These are phyloP conservation scores for Aspergillus campestris DNA, from an alignment of 495 filamentous ascomycete species.

Conservation along the genomic window DNA sequence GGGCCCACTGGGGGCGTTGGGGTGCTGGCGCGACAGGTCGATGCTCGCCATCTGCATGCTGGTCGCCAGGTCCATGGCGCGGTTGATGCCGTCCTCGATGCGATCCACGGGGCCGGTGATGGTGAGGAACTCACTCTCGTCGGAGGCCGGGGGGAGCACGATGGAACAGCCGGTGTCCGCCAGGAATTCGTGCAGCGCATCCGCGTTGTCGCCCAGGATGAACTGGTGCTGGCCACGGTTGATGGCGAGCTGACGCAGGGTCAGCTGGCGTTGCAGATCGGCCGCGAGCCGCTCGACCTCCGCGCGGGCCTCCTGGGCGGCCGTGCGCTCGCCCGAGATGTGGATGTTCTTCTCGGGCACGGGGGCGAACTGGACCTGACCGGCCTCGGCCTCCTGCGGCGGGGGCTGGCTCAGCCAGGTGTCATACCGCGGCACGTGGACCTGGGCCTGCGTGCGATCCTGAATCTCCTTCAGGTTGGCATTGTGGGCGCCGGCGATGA, in stretches of 20 bases:
- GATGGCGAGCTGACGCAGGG: constrained; percentile 63
- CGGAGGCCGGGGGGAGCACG: constrained; percentile 60
- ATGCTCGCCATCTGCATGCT: constrained; percentile 71
- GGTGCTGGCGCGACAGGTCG: constrained; percentile 69
- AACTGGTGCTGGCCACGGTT: constrained; percentile 80
- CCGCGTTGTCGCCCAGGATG: constrained; percentile 73
- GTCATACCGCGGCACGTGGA: constrained; percentile 74
- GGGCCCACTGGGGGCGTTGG: constrained; percentile 60
- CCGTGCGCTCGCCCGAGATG: constrained; percentile 76
- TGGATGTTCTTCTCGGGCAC: constrained; percentile 63
- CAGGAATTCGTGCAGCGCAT: constrained; percentile 75
- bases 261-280: constrained; percentile 60
- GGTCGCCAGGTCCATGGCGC: constrained; percentile 71
- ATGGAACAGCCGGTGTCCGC: constrained; percentile 85
- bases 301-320: constrained; percentile 68
- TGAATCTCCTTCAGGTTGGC: constrained; percentile 58
- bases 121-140: constrained; percentile 71
- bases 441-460: constrained; percentile 57
- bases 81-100: constrained; percentile 64
- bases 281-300: constrained; percentile 70
- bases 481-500: constrained; percentile 80
- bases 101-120: constrained; percentile 71
- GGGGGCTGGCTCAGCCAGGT: constrained; percentile 62
- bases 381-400: constrained; percentile 53
- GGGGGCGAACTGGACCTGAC: constrained; percentile 60